A percentile compares a stretch with the other conserved stretches of the same genome.
These are phyloP conservation scores for Nicotiana tomentosiformis DNA, from an alignment of 257 asterid genomes.

Conservation along the genomic window DNA sequence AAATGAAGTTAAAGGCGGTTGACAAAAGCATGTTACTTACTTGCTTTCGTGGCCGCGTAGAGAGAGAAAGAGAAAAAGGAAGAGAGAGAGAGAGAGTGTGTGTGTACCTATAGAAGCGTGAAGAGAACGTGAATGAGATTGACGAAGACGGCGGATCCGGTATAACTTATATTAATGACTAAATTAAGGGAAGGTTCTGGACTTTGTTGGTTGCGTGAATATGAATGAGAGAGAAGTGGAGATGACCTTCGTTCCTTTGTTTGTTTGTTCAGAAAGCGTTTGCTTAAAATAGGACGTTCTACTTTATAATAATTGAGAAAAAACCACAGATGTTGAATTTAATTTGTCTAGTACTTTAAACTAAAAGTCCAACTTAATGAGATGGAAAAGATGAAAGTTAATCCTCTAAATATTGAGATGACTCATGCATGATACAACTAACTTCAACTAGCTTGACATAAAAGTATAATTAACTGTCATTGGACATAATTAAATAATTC, in stretches of 20 bases:
- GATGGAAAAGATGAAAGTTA: background rate
- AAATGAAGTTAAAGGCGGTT: slow-evolving; percentile 2
- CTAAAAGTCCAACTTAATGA: too few species aligned
- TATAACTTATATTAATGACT: background rate
- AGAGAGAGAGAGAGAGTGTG: background rate
- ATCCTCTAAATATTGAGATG: too few species aligned
- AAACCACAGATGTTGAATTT: background rate
- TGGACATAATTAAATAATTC: too few species aligned
- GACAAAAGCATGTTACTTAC: background rate
- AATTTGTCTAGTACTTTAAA: too few species aligned
- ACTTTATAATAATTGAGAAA: too few species aligned
- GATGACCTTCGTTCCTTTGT: background rate
- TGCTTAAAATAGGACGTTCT: too few species aligned
- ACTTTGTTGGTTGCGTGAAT: background rate
- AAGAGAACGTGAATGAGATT: background rate
- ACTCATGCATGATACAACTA: too few species aligned
- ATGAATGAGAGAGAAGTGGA: background rate
- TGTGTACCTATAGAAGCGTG: background rate
- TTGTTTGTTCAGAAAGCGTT: background rate
- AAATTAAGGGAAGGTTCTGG: background rate
- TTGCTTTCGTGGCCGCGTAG: background rate
- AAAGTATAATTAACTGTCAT: too few species aligned
- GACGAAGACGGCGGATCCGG: slow-evolving; percentile 3
- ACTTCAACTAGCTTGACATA: background rate
- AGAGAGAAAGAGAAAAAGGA: background rate